These are phyloP conservation scores for Calonectria honghensis DNA, from an alignment of 2,329 filamentous ascomycete genomes.

Conservation along the genomic window DNA sequence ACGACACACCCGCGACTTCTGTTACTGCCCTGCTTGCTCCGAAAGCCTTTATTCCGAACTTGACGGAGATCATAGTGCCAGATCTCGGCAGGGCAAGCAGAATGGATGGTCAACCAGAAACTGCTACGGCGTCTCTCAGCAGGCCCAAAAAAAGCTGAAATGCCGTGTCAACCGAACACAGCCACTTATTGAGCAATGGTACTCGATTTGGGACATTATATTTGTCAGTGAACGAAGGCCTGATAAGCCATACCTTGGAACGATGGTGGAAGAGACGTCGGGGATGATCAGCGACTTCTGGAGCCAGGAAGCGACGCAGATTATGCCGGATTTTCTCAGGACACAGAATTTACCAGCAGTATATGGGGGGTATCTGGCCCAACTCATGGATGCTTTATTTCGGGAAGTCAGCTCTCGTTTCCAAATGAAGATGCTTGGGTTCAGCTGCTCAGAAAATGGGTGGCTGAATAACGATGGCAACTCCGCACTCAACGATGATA, in stretches of 20 bases:
- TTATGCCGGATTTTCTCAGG: neutral
- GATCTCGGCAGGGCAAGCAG: neutral
- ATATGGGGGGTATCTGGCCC: fast-evolving
- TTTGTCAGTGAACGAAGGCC: neutral
- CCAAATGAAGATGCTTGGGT: neutral
- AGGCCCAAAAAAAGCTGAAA: neutral
- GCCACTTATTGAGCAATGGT: neutral
- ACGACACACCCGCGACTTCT: neutral
- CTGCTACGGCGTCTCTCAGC: neutral
- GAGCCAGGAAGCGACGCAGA: neutral
- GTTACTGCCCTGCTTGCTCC: neutral
- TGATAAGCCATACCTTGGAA: neutral
- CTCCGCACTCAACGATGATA: neutral
- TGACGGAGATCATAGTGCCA: neutral
- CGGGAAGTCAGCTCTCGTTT: neutral
- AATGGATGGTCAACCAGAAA: neutral
- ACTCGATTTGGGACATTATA: neutral
- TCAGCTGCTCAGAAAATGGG: neutral
- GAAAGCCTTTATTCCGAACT: neutral
- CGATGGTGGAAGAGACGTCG: neutral
- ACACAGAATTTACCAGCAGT: neutral
- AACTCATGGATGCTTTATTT: neutral
- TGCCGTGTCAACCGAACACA: neutral
- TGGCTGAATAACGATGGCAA: no score
- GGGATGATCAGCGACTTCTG: neutral